These are phyloP conservation scores for Golubevia sp. DNA, from an alignment of 1,284 basidiomycete species.

Conservation along the genomic window DNA sequence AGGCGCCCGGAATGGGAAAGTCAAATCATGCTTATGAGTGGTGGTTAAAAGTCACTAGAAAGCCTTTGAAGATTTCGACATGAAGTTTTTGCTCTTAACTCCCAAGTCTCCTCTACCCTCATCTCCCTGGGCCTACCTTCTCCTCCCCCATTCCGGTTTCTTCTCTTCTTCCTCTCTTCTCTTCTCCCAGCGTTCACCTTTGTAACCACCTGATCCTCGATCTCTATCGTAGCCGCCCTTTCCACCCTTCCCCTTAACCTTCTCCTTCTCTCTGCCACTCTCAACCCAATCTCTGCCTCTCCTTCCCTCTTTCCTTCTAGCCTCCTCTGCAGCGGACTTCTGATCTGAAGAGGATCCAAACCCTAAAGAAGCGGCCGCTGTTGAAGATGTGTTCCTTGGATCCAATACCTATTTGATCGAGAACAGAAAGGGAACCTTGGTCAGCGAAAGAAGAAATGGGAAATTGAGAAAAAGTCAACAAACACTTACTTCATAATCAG, in stretches of 20 bases:
- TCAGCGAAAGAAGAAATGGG: not conserved
- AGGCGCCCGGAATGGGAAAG: no score
- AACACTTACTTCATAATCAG: no score
- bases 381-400: not conserved
- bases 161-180: not conserved
- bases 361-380: not conserved
- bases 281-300: not conserved
- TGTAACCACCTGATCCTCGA: not conserved
- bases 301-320: slow-evolving; percentile 4
- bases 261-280: not conserved
- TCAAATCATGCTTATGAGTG: no score
- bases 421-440: not conserved
- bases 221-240: no score
- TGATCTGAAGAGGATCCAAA: not conserved
- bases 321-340: not conserved
- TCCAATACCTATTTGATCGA: not conserved
- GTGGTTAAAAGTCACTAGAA: no score
- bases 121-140: not conserved
- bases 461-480: not conserved
- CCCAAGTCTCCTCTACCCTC: no score
- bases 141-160: not conserved
- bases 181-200: not conserved
- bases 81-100: no score
- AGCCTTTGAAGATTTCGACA: no score
- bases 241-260: not conserved